These are phyloP conservation scores for Neopestalotiopsis rosae DNA, from an alignment of 2,329 filamentous ascomycete species.

Conservation along the genomic window DNA sequence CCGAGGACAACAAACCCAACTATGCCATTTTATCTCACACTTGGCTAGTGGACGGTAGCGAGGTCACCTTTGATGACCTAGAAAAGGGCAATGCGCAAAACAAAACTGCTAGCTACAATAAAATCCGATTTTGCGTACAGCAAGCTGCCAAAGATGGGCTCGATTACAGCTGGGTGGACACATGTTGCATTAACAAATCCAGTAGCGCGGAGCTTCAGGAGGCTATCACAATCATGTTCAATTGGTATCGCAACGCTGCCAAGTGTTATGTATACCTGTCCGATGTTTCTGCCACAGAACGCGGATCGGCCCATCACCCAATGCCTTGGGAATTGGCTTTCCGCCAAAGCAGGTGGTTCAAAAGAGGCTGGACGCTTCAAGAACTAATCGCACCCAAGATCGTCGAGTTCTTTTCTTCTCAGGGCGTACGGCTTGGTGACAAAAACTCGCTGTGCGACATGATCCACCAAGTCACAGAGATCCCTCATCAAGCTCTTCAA, in stretches of 20 bases:
- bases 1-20: no score
- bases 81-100: neutral
- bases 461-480: neutral
- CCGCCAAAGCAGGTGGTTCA: neutral
- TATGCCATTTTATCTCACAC: neutral
- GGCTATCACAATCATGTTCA: neutral
- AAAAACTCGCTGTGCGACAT: neutral
- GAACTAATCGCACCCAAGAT: neutral
- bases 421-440: neutral
- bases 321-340: neutral
- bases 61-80: neutral
- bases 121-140: neutral
- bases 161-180: neutral
- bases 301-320: fast-evolving
- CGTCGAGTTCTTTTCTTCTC: neutral
- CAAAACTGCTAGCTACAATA: neutral
- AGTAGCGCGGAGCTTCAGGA: neutral
- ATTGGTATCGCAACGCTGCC: neutral
- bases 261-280: neutral
- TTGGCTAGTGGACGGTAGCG: neutral
- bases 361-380: neutral
- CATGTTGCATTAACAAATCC: neutral
- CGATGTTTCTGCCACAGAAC: neutral
- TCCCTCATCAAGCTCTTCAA: neutral
- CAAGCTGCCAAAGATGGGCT: neutral